These are phyloP conservation scores for Glycine latifolia DNA, from an alignment of 306 rosid genomes.

Conservation along the genomic window DNA sequence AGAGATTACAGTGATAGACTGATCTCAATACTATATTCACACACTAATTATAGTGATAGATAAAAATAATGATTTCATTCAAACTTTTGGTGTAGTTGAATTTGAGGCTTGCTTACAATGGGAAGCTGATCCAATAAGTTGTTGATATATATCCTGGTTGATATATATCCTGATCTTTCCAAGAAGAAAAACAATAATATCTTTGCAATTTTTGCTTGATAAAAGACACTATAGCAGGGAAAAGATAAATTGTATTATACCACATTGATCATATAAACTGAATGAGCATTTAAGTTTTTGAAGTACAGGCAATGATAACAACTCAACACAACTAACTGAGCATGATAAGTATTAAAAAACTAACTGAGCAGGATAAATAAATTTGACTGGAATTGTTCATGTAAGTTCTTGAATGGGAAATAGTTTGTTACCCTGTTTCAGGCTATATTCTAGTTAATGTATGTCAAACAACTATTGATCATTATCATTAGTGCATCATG, in stretches of 20 bases:
- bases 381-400: neutral
- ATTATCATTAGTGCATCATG: neutral
- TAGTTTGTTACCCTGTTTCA: conserved; percentile 12
- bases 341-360: no score
- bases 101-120: conserved; percentile 32
- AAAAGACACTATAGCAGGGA: neutral
- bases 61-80: neutral
- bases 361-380: no score
- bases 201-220: neutral
- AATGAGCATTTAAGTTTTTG: no score
- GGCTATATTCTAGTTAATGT: conserved; percentile 1
- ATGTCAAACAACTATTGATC: neutral
- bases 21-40: no score
- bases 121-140: conserved; percentile 17
- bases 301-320: no score
- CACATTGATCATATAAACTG: no score
- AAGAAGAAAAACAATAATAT: neutral
- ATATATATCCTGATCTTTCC: neutral
- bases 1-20: no score
- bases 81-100: conserved; percentile 15
- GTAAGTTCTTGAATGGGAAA: conserved; percentile 7
- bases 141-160: conserved; percentile 7
- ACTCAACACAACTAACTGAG: no score
- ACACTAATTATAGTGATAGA: conserved; percentile 8
- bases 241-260: neutral